Evolutionary conservation across 352 stramenopile species (phyloP).

Genomic region (Globisporangium uncinulatum): DNA sequence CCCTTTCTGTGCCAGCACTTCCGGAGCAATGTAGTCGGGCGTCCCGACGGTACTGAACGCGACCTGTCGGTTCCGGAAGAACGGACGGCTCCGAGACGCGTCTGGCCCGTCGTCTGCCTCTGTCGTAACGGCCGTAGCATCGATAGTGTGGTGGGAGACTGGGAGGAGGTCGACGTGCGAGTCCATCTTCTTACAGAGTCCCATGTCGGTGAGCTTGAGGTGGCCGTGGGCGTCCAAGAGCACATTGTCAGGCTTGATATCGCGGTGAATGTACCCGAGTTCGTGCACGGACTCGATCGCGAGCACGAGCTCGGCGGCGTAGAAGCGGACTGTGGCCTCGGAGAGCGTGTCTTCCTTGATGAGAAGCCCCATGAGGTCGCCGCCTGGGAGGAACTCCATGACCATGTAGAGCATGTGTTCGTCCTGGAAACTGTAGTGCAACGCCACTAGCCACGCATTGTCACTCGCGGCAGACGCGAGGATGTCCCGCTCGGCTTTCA

Average conservation of each 20-base stretch:
- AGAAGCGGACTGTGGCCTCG: slow-evolving; percentile 90
- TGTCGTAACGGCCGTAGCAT: slow-evolving; percentile 19
- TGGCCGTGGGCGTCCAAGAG: slow-evolving; percentile 97
- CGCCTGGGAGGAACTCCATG: slow-evolving; percentile 99
- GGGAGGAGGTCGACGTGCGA: slow-evolving; percentile 76
- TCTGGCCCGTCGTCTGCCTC: slow-evolving; percentile 21
- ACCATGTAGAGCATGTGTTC: slow-evolving; percentile 89
- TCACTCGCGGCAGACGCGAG: slow-evolving; percentile 91
- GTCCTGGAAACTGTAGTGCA: slow-evolving; percentile 98
- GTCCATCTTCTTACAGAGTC: slow-evolving; percentile 96
- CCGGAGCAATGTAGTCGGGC: slow-evolving; percentile 97
- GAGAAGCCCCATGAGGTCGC: slow-evolving; percentile 99
- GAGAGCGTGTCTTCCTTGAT: slow-evolving; percentile 97
- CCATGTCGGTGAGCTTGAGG: slow-evolving; percentile 99
- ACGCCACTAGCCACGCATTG: slow-evolving; percentile 95
- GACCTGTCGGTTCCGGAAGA: slow-evolving; percentile 72
- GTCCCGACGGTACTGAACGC: slow-evolving; percentile 97
- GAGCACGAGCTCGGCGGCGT: slow-evolving; percentile 97
- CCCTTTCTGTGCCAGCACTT: slow-evolving; percentile 91
- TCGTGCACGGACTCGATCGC: slow-evolving; percentile 98
- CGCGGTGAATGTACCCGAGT: slow-evolving; percentile 98
- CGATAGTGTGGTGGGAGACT: slow-evolving; percentile 66
- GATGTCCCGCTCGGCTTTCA: slow-evolving; percentile 97
- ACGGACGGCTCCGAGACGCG: slow-evolving; percentile 44
- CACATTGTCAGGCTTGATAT: slow-evolving; percentile 98